These are phyloP conservation scores for Coniochaeta sp. DNA, from an alignment of 2,329 filamentous ascomycete genomes.

Conservation along the genomic window DNA sequence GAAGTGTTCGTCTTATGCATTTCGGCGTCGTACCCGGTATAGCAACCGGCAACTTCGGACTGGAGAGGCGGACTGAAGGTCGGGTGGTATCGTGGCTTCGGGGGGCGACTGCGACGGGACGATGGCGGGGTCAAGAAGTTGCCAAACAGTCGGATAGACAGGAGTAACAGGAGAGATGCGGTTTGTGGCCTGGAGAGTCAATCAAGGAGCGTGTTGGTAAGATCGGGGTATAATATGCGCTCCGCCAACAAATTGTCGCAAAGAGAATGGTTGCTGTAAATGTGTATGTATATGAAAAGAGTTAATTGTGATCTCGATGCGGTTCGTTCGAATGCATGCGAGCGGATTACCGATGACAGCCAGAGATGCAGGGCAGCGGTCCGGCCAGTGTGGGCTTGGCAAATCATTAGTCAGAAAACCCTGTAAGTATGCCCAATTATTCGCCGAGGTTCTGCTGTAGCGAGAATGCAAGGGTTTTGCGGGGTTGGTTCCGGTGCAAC, in stretches of 20 bases:
- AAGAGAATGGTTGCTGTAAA: background rate
- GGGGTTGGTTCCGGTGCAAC: background rate
- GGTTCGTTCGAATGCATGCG: background rate
- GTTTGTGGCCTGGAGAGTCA: no score
- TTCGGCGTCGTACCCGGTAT: background rate
- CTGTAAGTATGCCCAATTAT: background rate
- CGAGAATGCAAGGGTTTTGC: background rate
- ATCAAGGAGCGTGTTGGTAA: no score
- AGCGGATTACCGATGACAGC: background rate
- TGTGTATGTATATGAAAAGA: no score
- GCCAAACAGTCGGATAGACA: no score
- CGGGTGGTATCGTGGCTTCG: background rate
- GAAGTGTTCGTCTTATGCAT: background rate
- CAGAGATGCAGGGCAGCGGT: background rate
- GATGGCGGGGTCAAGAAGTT: background rate
- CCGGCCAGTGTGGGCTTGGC: constrained; percentile 2
- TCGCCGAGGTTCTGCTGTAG: background rate
- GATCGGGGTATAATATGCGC: background rate
- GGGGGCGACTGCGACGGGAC: no score
- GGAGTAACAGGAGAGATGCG: no score
- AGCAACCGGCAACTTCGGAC: background rate
- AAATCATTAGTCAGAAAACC: constrained; percentile 2
- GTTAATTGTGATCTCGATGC: background rate
- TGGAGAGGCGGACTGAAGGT: background rate
- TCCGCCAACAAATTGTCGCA: background rate